Evolutionary conservation across 2,329 filamentous ascomycete genomes (phyloP).

Genomic region (Stachybotrys elegans): DNA sequence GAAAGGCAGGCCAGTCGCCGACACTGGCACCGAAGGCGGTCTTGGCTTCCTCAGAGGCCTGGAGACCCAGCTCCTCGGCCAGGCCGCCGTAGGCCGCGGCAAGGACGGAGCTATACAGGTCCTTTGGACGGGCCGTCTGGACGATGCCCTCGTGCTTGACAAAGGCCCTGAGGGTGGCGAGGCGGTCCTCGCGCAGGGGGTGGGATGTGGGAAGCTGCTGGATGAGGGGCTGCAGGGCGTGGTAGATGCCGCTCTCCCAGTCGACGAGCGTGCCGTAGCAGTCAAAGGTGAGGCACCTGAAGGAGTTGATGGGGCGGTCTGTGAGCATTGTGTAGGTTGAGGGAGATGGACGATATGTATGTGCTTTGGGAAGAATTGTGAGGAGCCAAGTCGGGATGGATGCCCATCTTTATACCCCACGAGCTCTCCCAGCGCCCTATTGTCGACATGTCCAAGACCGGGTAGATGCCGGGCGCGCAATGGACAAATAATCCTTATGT

Average conservation of each 20-base stretch:
- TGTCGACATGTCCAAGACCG: too few relatives aligned
- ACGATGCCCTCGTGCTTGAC: conserved; percentile 50
- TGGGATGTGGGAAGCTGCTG: conserved; percentile 33
- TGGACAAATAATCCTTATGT: too few relatives aligned
- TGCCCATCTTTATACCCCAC: too few relatives aligned
- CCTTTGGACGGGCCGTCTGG: conserved; percentile 51
- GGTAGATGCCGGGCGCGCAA: too few relatives aligned
- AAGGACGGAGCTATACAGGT: conserved; percentile 29
- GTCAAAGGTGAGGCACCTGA: conserved; percentile 61
- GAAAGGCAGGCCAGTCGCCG: conserved; percentile 50
- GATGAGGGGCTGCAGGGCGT: conserved; percentile 44
- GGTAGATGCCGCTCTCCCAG: conserved; percentile 64
- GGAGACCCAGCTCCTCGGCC: conserved; percentile 20
- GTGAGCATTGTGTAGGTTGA: conserved; percentile 6
- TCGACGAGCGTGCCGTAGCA: conserved; percentile 77
- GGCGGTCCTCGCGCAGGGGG: conserved; percentile 27
- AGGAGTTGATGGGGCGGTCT: conserved; percentile 18
- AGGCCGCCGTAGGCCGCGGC: conserved; percentile 35
- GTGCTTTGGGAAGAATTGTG: neutral
- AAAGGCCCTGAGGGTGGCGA: conserved; percentile 35
- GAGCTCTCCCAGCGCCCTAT: too few relatives aligned
- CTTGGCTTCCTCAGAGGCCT: conserved; percentile 22
- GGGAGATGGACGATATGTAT: neutral
- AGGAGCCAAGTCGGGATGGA: too few relatives aligned
- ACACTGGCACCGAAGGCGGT: conserved; percentile 36